Base-by-base conservation (phyloP, 2,329 filamentous ascomycete genomes). In the Penicillium crustosum region DNA sequence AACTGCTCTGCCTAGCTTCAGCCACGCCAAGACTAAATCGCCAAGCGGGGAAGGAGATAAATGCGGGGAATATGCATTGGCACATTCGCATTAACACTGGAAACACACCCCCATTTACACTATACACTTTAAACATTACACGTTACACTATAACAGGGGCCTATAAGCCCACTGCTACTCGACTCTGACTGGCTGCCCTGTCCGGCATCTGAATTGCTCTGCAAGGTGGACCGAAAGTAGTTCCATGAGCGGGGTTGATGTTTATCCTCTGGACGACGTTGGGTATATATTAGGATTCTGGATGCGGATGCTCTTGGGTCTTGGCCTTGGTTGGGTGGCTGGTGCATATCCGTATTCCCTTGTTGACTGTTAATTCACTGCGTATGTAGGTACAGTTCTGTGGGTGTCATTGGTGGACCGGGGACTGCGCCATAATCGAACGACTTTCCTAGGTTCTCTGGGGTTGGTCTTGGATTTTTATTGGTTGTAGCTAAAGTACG, bases 1-100 rank as follows among this genome's bases (percentile, higher is more conserved):
- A 36, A 44, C 29, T 19, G 6, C 42, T 48, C 51, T 44, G 42
- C 31, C 33, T 53, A 38, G 27, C 33, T 44, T 23, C 33, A 29
- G 47, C 15, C 31, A 31, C 27, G 52, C 52, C 44, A 55, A 55
- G 52, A 3, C 29, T 9, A 33, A 48, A 10, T 33, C 19, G 19
- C 45, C 45, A 48, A 25, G 45, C 45, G 45, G 45, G 45, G 45
- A 31, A 47, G 13, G 44, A 48, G 31, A 25, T 33, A 35, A 55
- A 50, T 55, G 53, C 53, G 53, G 53, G 49, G 19, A 47, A 36
- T 21, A 41, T 33, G 29, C 42, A 53, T 27, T 10, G 6, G 19
- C 27, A 23, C 29, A 9, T 31, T 12, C 12, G 3, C 27, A 12
- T 5, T 31, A 17, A 29, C 8, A 6, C 27, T 25, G 15, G 17